These are phyloP conservation scores for Solanum piurae DNA, from an alignment of 257 asterid genomes.

Conservation along the genomic window DNA sequence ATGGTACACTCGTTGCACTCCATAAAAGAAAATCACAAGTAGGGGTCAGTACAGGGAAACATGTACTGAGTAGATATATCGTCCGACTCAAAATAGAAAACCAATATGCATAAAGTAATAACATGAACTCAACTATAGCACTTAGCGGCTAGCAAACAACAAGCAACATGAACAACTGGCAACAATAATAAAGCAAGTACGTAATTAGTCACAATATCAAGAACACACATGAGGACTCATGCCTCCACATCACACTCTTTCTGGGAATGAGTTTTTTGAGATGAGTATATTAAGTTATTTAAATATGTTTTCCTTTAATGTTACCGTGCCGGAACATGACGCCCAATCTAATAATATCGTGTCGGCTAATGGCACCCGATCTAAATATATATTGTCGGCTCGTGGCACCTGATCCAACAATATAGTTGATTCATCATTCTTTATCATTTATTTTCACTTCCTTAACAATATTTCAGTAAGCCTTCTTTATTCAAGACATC, in stretches of 20 bases:
- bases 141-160: not conserved
- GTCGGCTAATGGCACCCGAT: not conserved
- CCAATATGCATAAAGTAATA: too few relatives aligned
- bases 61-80: not conserved
- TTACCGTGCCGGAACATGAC: not conserved
- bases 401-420: not conserved
- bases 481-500: not conserved
- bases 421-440: not conserved
- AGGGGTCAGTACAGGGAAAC: not conserved
- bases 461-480: not conserved
- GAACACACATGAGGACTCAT: not conserved
- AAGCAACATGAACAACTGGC: not conserved
- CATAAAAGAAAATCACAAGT: not conserved
- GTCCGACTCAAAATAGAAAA: not conserved
- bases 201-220: not conserved
- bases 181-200: not conserved
- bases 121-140: not conserved
- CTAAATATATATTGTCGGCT: not conserved
- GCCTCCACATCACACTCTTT: not conserved
- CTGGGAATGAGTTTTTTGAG: not conserved
- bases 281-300: not conserved
- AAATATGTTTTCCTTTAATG: not conserved
- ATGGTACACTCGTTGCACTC: not conserved
- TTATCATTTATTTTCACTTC: not conserved
- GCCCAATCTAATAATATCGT: too few relatives aligned